Percentiles rank a stretch among this genome's conserved stretches.
Conservation (phyloP, 2,329 filamentous ascomycete species). For the Allantophomopsis lycopodina region DNA sequence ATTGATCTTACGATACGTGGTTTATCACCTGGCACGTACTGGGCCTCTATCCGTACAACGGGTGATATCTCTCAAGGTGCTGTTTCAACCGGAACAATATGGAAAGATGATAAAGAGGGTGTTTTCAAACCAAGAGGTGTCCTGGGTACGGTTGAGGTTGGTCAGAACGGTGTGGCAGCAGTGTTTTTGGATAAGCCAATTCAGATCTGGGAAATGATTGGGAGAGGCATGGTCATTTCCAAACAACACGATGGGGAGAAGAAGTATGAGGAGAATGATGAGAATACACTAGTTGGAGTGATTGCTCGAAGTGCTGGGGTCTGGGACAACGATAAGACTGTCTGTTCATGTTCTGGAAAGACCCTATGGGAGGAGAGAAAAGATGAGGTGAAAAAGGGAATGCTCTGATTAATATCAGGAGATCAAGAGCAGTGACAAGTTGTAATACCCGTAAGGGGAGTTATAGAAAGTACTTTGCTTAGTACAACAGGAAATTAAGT, state of each 20-base stretch:
- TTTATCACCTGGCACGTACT: slow-evolving; percentile 67
- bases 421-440: no score
- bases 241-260: slow-evolving; percentile 45
- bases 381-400: slow-evolving; percentile 80
- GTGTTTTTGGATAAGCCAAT: slow-evolving; percentile 72
- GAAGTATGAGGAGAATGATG: slow-evolving; percentile 55
- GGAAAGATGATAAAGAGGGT: slow-evolving; percentile 32
- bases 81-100: slow-evolving; percentile 71
- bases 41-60: slow-evolving; percentile 70
- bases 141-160: slow-evolving; percentile 66
- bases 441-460: no score
- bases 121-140: slow-evolving; percentile 38
- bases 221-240: slow-evolving; percentile 79
- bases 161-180: slow-evolving; percentile 59
- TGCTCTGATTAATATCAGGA: slow-evolving; percentile 41
- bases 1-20: slow-evolving; percentile 81
- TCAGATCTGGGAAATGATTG: slow-evolving; percentile 93
- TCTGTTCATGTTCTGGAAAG: slow-evolving; percentile 96
- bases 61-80: slow-evolving; percentile 80
- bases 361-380: slow-evolving; percentile 94
- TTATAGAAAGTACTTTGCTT: no score
- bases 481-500: no score
- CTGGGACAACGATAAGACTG: slow-evolving; percentile 98
- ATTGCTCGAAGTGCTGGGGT: slow-evolving; percentile 93
- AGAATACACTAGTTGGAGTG: slow-evolving; percentile 79